These are phyloP conservation scores for Botrytis medusae DNA, from an alignment of 2,329 filamentous ascomycete species.

Conservation along the genomic window DNA sequence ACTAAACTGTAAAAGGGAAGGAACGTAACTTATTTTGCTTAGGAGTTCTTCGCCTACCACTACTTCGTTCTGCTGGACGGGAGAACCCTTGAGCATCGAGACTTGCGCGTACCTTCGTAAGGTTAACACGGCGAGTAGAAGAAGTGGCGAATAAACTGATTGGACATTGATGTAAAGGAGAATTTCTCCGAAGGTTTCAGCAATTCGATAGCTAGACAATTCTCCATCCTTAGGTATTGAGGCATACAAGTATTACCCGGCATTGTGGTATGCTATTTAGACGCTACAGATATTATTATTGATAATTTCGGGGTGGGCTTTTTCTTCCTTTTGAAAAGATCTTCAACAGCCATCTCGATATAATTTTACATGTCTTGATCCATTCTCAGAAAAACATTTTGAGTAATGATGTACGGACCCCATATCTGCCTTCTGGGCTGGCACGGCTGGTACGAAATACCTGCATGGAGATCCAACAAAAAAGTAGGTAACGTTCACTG, in stretches of 20 bases:
- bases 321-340: not conserved
- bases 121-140: not conserved
- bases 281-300: not conserved
- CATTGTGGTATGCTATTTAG: not conserved
- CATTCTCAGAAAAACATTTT: not conserved
- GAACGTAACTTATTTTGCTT: not conserved
- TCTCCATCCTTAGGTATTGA: not conserved
- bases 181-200: not conserved
- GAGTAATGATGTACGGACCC: not conserved
- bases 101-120: not conserved
- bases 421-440: not conserved
- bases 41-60: not conserved
- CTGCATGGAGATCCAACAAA: not conserved
- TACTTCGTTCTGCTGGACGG: not conserved
- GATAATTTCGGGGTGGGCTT: not conserved
- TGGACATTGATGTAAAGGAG: not conserved
- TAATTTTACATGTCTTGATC: not conserved
- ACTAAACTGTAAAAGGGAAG: constrained; percentile 13
- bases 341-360: not conserved
- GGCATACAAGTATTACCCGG: not conserved
- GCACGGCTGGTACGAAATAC: not conserved
- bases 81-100: not conserved
- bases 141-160: constrained; percentile 14
- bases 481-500: not conserved
- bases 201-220: not conserved